A percentile compares a stretch with the other conserved stretches of the same genome.
These are phyloP conservation scores for Hypocreales sp. DNA, from an alignment of 2,329 filamentous ascomycete species.

Conservation along the genomic window DNA sequence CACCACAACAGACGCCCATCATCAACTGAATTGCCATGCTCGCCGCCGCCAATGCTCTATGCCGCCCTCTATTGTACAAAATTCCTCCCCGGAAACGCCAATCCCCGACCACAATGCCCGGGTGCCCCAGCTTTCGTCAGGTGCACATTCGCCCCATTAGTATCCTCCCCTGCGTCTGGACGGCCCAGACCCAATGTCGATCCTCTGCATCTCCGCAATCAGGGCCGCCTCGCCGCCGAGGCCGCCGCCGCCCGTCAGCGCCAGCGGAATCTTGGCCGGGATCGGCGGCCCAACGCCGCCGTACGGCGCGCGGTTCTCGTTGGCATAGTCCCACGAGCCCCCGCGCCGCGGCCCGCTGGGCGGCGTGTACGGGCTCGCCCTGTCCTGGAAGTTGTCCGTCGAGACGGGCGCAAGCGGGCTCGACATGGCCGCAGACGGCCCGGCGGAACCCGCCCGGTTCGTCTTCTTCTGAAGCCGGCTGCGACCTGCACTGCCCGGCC, in stretches of 20 bases:
- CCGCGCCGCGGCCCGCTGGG: constrained; percentile 24
- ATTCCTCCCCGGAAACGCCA: too few species aligned
- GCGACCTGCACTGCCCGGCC: constrained; percentile 24
- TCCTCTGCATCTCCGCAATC: constrained; percentile 54
- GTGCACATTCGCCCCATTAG: constrained; percentile 11
- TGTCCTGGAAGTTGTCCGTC: constrained; percentile 32
- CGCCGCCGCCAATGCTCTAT: too few species aligned
- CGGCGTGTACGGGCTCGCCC: constrained; percentile 19
- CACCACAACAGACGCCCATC: too few species aligned
- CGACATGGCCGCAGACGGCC: constrained; percentile 19
- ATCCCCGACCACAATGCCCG: too few species aligned
- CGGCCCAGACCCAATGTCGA: constrained; percentile 48
- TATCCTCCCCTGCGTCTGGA: constrained; percentile 34
- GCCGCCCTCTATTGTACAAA: too few species aligned
- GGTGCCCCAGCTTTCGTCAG: too few species aligned
- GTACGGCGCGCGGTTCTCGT: constrained; percentile 32
- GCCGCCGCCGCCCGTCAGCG: constrained; percentile 27
- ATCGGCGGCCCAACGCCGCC: constrained; percentile 37
- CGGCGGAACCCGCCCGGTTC: constrained; percentile 24
- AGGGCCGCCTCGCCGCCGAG: constrained; percentile 38
- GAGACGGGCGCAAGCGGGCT: constrained; percentile 38
- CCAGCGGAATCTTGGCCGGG: constrained; percentile 54
- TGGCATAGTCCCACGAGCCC: constrained; percentile 36
- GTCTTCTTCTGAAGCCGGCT: constrained; percentile 52
- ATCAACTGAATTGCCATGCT: too few species aligned